These are phyloP conservation scores for Trichoderma cornu-damae DNA, from an alignment of 2,329 filamentous ascomycete species.

Conservation along the genomic window DNA sequence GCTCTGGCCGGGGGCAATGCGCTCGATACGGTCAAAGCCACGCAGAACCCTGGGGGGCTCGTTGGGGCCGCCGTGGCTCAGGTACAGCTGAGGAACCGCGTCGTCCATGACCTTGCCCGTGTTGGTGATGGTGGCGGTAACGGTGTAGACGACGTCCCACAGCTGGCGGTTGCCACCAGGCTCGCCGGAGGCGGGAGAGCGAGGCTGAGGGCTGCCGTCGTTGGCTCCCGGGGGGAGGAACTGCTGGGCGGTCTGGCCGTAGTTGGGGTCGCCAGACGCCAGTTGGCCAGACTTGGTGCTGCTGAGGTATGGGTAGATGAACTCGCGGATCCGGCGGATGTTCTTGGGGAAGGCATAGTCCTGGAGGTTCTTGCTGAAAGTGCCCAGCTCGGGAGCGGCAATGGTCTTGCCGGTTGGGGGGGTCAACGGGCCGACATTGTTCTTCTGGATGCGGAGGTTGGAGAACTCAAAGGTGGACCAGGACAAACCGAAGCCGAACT, in stretches of 20 bases:
- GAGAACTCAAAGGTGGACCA: conserved; percentile 77
- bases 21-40: conserved; percentile 69
- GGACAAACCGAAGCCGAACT: conserved; percentile 75
- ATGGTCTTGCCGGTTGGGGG: conserved; percentile 58
- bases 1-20: conserved; percentile 63
- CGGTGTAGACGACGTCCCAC: conserved; percentile 64
- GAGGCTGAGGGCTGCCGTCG: conserved; percentile 53
- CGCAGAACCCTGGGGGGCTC: conserved; percentile 66
- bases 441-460: conserved; percentile 54
- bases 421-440: conserved; percentile 46
- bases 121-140: conserved; percentile 66
- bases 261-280: conserved; percentile 54
- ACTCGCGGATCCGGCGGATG: conserved; percentile 48
- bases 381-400: conserved; percentile 60
- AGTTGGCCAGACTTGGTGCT: conserved; percentile 51
- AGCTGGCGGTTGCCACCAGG: conserved; percentile 61
- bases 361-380: conserved; percentile 54
- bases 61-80: conserved; percentile 72
- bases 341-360: conserved; percentile 64
- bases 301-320: conserved; percentile 71
- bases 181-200: conserved; percentile 45
- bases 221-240: conserved; percentile 57
- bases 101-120: conserved; percentile 60
- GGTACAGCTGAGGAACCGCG: conserved; percentile 71
- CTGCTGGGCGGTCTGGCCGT: conserved; percentile 52